Evolutionary conservation across 345 rosid genomes (phyloP).

Genomic region (Orychophragmus violaceus): DNA sequence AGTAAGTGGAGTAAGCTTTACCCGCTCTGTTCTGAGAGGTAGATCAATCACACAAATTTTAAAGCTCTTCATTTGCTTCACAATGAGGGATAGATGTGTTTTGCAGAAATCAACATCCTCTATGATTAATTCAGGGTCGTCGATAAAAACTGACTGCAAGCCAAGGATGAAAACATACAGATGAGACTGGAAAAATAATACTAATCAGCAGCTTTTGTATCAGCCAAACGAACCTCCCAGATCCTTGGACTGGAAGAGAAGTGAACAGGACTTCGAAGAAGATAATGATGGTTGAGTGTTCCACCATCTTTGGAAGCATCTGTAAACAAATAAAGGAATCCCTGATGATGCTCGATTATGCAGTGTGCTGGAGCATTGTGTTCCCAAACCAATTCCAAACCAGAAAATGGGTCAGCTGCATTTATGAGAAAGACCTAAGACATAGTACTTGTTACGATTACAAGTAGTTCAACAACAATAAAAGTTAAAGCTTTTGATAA

Average conservation of each 20-base stretch:
- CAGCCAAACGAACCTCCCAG: slow-evolving; percentile 71
- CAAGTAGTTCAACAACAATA: background rate
- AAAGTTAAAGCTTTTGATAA: background rate
- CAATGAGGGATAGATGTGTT: slow-evolving; percentile 55
- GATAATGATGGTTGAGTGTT: slow-evolving; percentile 63
- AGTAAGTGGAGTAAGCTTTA: slow-evolving; percentile 19
- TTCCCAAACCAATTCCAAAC: slow-evolving; percentile 76
- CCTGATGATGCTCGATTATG: slow-evolving; percentile 86
- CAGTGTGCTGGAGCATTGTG: slow-evolving; percentile 78
- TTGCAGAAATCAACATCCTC: slow-evolving; percentile 91
- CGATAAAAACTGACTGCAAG: slow-evolving; percentile 55
- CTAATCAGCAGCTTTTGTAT: background rate
- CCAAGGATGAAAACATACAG: background rate
- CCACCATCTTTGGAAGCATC: slow-evolving; percentile 66
- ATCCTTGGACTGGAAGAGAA: slow-evolving; percentile 43
- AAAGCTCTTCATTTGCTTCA: slow-evolving; percentile 48
- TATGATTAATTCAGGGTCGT: slow-evolving; percentile 45
- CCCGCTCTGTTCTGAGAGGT: slow-evolving; percentile 60
- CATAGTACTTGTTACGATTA: slow-evolving; percentile 31
- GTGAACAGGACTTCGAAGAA: slow-evolving; percentile 54
- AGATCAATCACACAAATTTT: slow-evolving; percentile 69
- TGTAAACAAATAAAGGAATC: slow-evolving; percentile 74
- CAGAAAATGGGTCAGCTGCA: slow-evolving; percentile 86
- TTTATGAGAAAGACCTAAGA: slow-evolving; percentile 89
- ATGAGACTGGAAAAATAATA: background rate